These are phyloP conservation scores for Dendrothele bispora DNA, from an alignment of 768 basidiomycete genomes.

Conservation along the genomic window DNA sequence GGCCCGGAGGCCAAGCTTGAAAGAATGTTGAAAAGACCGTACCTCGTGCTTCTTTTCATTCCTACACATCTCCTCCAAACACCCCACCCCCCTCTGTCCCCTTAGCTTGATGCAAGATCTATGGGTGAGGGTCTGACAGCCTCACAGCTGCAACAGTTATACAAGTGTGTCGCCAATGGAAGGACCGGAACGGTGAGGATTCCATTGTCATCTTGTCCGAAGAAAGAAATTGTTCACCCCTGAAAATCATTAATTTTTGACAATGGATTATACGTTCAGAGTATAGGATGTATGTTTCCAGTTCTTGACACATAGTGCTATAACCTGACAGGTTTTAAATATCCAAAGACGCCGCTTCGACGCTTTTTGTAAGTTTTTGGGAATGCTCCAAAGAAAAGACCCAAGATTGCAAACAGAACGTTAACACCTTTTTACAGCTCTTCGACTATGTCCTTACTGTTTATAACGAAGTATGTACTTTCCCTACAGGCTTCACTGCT, in stretches of 20 bases:
- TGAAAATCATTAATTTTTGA: no score
- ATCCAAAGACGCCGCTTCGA: slow-evolving; percentile 4
- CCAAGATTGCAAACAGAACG: background rate
- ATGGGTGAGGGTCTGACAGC: no score
- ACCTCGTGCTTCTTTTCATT: no score
- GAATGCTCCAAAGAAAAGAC: background rate
- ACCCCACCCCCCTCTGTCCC: no score
- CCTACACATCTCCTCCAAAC: no score
- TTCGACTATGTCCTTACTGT: slow-evolving; percentile 14
- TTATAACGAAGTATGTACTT: slow-evolving; percentile 10
- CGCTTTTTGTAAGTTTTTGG: slow-evolving; percentile 9
- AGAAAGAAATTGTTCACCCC: background rate
- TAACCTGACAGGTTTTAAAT: background rate
- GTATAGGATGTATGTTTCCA: slow-evolving; percentile 2
- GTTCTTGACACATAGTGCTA: background rate
- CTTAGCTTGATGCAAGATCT: no score
- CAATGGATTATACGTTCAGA: no score
- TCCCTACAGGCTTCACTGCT: background rate
- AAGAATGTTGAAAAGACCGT: no score
- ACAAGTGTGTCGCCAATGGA: slow-evolving; percentile 4
- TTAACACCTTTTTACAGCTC: background rate
- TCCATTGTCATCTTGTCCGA: background rate
- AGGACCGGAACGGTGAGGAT: background rate
- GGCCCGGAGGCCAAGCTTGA: no score
- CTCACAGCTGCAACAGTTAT: slow-evolving; percentile 2